Percentiles rank a stretch among this genome's conserved stretches.
phyloP scores from a whole-genome alignment of 306 rosid species.

The Abrus pulchellus region DNA sequence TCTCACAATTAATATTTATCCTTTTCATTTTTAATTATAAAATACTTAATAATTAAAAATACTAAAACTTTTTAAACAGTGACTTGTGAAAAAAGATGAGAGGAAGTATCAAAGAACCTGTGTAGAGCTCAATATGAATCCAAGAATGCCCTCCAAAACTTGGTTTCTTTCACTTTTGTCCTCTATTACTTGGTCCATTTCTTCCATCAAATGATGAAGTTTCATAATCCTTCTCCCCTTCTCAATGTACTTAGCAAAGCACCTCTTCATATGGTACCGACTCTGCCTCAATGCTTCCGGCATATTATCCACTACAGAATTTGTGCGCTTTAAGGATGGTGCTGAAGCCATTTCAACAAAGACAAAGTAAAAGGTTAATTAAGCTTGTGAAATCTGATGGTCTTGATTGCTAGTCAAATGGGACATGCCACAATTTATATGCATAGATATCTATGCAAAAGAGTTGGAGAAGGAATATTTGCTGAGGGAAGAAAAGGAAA shows the following conservation, averaged over 20 bases:
- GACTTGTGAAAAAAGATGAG: background rate
- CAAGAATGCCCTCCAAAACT: conserved; percentile 76
- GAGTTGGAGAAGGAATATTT: conserved; percentile 62
- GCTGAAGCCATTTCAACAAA: conserved; percentile 58
- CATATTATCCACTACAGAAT: conserved; percentile 69
- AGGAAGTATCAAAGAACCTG: conserved; percentile 61
- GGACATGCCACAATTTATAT: conserved; percentile 50
- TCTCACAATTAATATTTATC: too few relatives aligned
- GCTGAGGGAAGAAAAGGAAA: conserved; percentile 52
- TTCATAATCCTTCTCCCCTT: conserved; percentile 81
- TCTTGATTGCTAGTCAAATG: conserved; percentile 20
- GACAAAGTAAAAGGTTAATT: background rate
- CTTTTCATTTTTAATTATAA: too few relatives aligned
- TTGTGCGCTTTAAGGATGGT: conserved; percentile 56
- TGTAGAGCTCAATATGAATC: conserved; percentile 71
- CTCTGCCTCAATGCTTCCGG: conserved; percentile 86
- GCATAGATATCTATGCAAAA: conserved; percentile 45
- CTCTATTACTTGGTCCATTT: conserved; percentile 70
- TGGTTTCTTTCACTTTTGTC: conserved; percentile 65
- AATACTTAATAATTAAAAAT: too few relatives aligned
- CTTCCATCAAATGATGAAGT: conserved; percentile 75
- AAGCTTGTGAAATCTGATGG: conserved; percentile 28
- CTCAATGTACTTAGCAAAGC: conserved; percentile 80
- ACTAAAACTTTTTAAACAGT: too few relatives aligned
- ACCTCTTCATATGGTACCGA: conserved; percentile 79